Evolutionary conservation across 306 rosid genomes (phyloP).

Genomic region (Abrus precatorius): DNA sequence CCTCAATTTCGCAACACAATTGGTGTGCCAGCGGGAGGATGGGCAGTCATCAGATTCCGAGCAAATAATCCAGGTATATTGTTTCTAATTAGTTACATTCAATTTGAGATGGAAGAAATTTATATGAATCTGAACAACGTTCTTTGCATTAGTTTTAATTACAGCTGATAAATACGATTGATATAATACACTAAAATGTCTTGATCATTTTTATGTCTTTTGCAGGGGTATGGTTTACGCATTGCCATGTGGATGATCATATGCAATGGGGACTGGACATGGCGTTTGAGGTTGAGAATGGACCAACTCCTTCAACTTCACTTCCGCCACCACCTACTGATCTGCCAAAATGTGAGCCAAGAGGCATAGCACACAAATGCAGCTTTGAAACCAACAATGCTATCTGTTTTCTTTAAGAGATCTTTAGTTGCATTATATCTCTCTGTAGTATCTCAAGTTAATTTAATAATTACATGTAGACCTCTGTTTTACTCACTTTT

Average conservation of each 20-base stretch:
- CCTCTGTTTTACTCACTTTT: too few relatives aligned
- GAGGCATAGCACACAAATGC: neutral
- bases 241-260: slow-evolving; percentile 67
- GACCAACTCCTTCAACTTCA: slow-evolving; percentile 45
- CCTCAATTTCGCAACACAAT: slow-evolving; percentile 57
- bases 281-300: slow-evolving; percentile 49
- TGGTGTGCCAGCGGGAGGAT: slow-evolving; percentile 57
- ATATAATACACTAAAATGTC: neutral
- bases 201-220: neutral
- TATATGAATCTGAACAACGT: too few relatives aligned
- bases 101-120: too few relatives aligned
- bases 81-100: too few relatives aligned
- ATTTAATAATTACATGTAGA: too few relatives aligned
- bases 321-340: slow-evolving; percentile 67
- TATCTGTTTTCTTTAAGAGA: too few relatives aligned
- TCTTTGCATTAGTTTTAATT: too few relatives aligned
- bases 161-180: neutral
- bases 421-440: too few relatives aligned
- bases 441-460: too few relatives aligned
- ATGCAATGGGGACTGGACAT: slow-evolving; percentile 58
- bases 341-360: slow-evolving; percentile 48
- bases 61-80: slow-evolving; percentile 14
- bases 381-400: too few relatives aligned
- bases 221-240: slow-evolving; percentile 56
- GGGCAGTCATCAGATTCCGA: slow-evolving; percentile 7